Conservation (phyloP, 2,329 filamentous ascomycete genomes). For the Verticillium longisporum region DNA sequence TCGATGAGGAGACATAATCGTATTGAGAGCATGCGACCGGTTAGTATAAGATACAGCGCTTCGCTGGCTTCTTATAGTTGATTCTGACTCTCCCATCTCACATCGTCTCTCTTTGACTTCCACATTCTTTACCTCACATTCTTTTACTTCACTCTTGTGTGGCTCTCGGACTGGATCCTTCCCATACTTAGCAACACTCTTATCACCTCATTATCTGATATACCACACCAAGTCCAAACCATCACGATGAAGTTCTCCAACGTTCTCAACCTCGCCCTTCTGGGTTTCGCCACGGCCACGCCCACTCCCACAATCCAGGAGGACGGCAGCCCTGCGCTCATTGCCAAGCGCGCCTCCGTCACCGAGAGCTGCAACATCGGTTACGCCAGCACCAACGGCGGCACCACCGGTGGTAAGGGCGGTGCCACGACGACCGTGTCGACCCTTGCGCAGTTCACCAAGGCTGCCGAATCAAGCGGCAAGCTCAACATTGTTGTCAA, state of each 20-base stretch:
- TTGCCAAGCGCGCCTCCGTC: conserved; percentile 25
- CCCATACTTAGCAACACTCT: not conserved
- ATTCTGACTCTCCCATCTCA: not conserved
- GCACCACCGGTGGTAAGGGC: conserved; percentile 43
- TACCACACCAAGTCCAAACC: not conserved
- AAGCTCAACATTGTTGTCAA: conserved; percentile 33
- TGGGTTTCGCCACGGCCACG: conserved; percentile 20
- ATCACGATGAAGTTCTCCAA: conserved; percentile 23
- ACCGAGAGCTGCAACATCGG: conserved; percentile 27
- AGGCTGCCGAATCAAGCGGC: conserved; percentile 36
- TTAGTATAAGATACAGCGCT: not conserved
- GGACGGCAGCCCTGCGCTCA: conserved; percentile 17
- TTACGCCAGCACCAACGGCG: conserved; percentile 26
- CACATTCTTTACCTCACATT: not conserved
- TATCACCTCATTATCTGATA: not conserved
- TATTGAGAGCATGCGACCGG: not conserved
- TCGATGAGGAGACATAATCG: not conserved
- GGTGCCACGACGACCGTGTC: conserved; percentile 43
- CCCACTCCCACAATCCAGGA: conserved; percentile 21
- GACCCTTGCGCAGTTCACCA: conserved; percentile 36
- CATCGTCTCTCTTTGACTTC: not conserved
- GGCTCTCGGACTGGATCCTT: not conserved
- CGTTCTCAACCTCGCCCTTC: conserved; percentile 18
- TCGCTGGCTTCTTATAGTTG: not conserved
- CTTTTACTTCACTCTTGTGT: not conserved